phyloP scores from a whole-genome alignment of 2,329 filamentous ascomycete genomes.

The Fusarium pilosicola region DNA sequence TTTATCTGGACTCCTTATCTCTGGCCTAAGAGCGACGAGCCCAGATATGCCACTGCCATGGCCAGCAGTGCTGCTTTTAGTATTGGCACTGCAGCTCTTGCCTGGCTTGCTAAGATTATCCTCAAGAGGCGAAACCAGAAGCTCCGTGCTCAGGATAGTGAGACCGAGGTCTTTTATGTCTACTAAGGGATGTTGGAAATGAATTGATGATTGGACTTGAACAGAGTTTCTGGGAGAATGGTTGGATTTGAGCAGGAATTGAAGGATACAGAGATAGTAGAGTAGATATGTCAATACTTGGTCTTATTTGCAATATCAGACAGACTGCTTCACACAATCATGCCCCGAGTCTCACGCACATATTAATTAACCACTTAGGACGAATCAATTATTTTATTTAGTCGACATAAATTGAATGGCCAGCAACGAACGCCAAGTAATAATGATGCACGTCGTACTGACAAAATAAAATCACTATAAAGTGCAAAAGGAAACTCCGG shows the following conservation, averaged over 20 bases:
- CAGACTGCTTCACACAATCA: background rate
- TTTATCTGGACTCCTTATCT: constrained; percentile 45
- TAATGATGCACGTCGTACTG: background rate
- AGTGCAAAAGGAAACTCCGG: constrained; percentile 25
- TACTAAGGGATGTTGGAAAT: constrained; percentile 27
- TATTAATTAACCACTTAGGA: rapidly evolving
- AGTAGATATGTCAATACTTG: constrained; percentile 28
- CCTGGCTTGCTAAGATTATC: constrained; percentile 52
- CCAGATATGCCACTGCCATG: constrained; percentile 39
- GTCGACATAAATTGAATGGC: rapidly evolving
- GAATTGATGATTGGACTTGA: background rate
- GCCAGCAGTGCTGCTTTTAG: constrained; percentile 42
- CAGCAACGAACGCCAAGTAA: background rate
- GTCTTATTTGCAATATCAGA: background rate
- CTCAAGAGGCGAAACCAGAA: constrained; percentile 51
- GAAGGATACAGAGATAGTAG: background rate
- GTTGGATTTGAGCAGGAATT: background rate
- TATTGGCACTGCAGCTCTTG: constrained; percentile 50
- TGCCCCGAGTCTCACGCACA: too few species aligned
- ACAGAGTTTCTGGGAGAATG: too few species aligned
- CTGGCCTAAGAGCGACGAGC: constrained; percentile 39
- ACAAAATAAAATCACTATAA: rapidly evolving
- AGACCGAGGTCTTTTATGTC: constrained; percentile 46
- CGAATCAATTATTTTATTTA: background rate
- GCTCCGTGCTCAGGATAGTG: constrained; percentile 41